These are phyloP conservation scores for Tetrapyrgos nigripes DNA, from an alignment of 1,284 basidiomycete genomes.

Conservation along the genomic window DNA sequence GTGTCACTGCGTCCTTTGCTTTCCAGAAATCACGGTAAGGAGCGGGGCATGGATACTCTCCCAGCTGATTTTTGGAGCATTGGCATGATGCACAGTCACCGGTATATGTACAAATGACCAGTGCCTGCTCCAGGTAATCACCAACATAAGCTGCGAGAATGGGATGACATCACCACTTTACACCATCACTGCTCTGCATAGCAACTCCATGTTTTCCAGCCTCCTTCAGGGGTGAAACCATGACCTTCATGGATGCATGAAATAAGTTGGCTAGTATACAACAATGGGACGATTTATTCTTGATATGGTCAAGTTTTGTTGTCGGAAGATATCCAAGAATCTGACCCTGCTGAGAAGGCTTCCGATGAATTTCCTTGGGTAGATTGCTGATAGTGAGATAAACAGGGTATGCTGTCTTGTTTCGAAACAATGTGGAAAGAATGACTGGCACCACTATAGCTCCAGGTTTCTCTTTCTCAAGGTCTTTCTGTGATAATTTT, in stretches of 20 bases:
- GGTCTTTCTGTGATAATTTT: conserved; percentile 17
- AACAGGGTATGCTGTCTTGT: conserved; percentile 46
- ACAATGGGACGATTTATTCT: no score
- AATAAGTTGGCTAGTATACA: no score
- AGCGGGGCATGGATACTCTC: background rate
- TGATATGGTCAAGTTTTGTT: no score
- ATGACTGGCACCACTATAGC: no score
- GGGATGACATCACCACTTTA: conserved; percentile 20
- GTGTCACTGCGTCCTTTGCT: background rate
- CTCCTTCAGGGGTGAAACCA: no score
- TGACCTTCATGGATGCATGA: no score
- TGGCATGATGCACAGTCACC: conserved; percentile 2
- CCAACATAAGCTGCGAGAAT: conserved; percentile 19
- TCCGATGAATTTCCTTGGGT: conserved; percentile 48
- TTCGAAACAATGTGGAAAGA: conserved; percentile 40
- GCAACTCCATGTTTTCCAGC: no score
- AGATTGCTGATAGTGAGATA: conserved; percentile 52
- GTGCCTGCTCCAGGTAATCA: conserved; percentile 15
- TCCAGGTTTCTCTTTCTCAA: no score
- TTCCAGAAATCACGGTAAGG: background rate
- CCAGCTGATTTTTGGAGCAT: background rate
- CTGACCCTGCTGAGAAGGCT: conserved; percentile 33
- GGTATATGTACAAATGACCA: conserved; percentile 1
- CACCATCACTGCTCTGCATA: no score
- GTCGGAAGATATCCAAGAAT: conserved; percentile 34